Percentiles rank a stretch among this genome's conserved stretches.
These are phyloP conservation scores for Penicillium crystallinum DNA, from an alignment of 495 filamentous ascomycete species.

Conservation along the genomic window DNA sequence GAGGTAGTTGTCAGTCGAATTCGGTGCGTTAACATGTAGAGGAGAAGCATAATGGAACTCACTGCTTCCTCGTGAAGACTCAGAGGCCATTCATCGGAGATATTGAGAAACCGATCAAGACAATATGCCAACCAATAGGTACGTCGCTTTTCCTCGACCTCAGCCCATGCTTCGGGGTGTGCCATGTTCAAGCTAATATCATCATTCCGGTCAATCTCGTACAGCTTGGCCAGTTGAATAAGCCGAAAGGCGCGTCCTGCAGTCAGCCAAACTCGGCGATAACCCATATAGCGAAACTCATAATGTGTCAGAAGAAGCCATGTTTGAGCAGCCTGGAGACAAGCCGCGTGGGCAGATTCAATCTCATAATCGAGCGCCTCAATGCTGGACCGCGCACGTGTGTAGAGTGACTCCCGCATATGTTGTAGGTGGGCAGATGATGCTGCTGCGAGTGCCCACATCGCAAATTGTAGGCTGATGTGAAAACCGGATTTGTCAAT, in stretches of 20 bases:
- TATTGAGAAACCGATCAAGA: conserved; percentile 48
- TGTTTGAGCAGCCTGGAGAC: conserved; percentile 45
- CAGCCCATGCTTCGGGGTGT: conserved; percentile 21
- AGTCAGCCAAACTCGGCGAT: conserved; percentile 48
- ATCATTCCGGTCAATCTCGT: conserved; percentile 41
- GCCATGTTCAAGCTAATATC: conserved; percentile 1
- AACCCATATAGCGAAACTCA: conserved; percentile 45
- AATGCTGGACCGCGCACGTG: conserved; percentile 44
- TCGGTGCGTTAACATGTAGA: background rate
- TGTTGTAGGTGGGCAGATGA: conserved; percentile 49
- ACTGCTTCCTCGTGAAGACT: conserved; percentile 40
- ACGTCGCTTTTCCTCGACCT: conserved; percentile 45
- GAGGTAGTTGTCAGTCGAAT: background rate
- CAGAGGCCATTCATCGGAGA: conserved; percentile 41
- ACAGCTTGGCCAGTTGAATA: conserved; percentile 44
- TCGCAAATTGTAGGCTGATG: conserved; percentile 48
- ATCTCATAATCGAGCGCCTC: conserved; percentile 13
- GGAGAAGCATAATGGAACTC: background rate
- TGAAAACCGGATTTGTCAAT: conserved; percentile 26
- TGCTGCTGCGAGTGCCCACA: conserved; percentile 51
- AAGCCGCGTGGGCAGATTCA: background rate
- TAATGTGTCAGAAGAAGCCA: conserved; percentile 52
- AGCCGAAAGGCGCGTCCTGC: conserved; percentile 50
- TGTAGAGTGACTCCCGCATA: conserved; percentile 42
- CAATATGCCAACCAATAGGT: conserved; percentile 54